Evolutionary conservation across 306 rosid species (phyloP).

Genomic region (Fragaria ananassa): DNA sequence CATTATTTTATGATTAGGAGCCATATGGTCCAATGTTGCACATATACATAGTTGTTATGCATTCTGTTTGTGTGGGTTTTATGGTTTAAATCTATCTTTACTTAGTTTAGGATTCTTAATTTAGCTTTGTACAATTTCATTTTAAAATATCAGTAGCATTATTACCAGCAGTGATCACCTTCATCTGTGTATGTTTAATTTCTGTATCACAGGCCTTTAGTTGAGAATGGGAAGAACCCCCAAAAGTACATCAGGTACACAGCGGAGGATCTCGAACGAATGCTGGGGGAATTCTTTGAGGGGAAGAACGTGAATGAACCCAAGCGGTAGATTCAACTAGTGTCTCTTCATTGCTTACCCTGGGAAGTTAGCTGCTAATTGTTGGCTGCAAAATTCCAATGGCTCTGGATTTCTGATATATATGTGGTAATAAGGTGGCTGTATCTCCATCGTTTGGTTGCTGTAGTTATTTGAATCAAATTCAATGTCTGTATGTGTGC

Average conservation of each 20-base stretch:
- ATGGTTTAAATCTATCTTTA: not conserved
- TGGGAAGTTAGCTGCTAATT: not conserved
- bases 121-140: not conserved
- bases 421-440: not conserved
- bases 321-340: conserved; percentile 38
- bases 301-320: conserved; percentile 75
- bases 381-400: not conserved
- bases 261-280: conserved; percentile 85
- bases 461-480: not conserved
- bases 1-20: not conserved
- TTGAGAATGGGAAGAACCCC: conserved; percentile 84
- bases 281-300: conserved; percentile 94
- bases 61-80: not conserved
- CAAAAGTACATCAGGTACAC: conserved; percentile 77
- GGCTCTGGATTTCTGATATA: conserved; percentile 5
- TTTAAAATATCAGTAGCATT: not conserved
- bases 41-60: not conserved
- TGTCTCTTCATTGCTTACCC: not conserved
- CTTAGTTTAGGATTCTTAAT: not conserved
- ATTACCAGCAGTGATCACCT: not conserved
- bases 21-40: not conserved
- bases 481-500: not conserved
- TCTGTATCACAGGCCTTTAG: conserved; percentile 54
- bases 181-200: not conserved
- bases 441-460: not conserved